Percentiles rank a stretch among this genome's conserved stretches.
These are phyloP conservation scores for Pezizomycotina sp. DNA, from an alignment of 2,329 filamentous ascomycete genomes.

Conservation along the genomic window DNA sequence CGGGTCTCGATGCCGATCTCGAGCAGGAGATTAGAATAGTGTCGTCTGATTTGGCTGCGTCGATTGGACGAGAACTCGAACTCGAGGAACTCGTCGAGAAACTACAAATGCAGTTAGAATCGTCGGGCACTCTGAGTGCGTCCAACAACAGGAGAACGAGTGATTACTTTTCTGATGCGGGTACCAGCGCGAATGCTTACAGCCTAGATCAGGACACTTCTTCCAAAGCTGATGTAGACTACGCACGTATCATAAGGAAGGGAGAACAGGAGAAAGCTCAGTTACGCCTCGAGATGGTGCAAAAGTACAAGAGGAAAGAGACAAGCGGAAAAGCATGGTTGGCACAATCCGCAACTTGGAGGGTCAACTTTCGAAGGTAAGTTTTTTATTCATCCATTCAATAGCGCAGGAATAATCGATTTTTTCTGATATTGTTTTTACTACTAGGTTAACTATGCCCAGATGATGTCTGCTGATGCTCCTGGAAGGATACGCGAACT, in stretches of 20 bases:
- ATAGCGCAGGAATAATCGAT: too few relatives aligned
- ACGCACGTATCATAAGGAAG: slow-evolving; percentile 66
- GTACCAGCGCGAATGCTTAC: slow-evolving; percentile 38
- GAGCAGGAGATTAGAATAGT: slow-evolving; percentile 90
- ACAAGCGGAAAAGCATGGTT: slow-evolving; percentile 59
- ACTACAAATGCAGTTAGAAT: slow-evolving; percentile 59
- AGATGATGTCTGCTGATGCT: slow-evolving; percentile 42
- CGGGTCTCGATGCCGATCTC: slow-evolving; percentile 34
- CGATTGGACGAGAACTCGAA: slow-evolving; percentile 90
- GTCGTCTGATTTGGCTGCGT: slow-evolving; percentile 77
- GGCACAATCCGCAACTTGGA: slow-evolving; percentile 69
- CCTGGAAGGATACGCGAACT: slow-evolving; percentile 55
- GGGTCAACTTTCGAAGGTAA: slow-evolving; percentile 52
- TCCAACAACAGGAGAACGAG: slow-evolving; percentile 58
- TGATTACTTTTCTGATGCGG: slow-evolving; percentile 96
- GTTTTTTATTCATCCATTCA: too few relatives aligned
- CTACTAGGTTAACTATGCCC: slow-evolving; percentile 32
- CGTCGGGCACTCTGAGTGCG: slow-evolving; percentile 28
- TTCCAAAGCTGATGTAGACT: slow-evolving; percentile 43
- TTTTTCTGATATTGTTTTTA: too few relatives aligned
- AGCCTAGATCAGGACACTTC: slow-evolving; percentile 27
- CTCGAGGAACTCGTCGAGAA: slow-evolving; percentile 85
- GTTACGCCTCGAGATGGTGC: slow-evolving; percentile 66
- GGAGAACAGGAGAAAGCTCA: slow-evolving; percentile 84
- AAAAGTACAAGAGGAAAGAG: slow-evolving; percentile 76